Base-by-base conservation (phyloP, 2,329 filamentous ascomycete species). In the Diplocarpon mali region DNA sequence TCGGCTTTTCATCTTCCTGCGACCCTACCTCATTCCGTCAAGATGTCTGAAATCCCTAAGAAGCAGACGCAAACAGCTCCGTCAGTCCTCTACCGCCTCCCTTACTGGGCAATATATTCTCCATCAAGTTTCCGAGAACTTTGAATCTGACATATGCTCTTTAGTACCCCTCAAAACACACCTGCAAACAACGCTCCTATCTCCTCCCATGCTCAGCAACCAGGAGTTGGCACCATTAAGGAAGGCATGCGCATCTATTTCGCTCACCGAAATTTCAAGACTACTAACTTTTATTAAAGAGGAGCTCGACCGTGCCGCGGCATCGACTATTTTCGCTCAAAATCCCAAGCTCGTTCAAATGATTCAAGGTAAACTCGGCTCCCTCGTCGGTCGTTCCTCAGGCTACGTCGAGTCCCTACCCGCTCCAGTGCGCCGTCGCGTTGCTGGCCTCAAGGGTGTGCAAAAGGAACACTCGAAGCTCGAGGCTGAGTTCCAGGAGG, bases 391-490 rank as follows among this genome's bases (percentile, higher is more conserved):
- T 61, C 83, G 85, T 57, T 95, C 93, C 42, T 98, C 92, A 45
- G 92, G 92, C 60, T 98, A 98, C 69, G 87, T 98, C 66, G 92
- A 98, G 75, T 94, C 86, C 17, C 83, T 98, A 14, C 92, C 92
- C 48, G 73, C 80, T 46, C 78, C 83, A 49, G 89, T 98, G 60
- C 88, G 89, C 66, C 86, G 85, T 64, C 89, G 92, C 63, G 90
- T 98, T 54, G 82, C 89, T 51, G 93, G 92, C 57, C 76, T 98
- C 52, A 95, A 96, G 73, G 93, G 90, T 57, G 88, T 98, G 58
- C 92, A 98, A 70, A 95, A 95, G 70, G 89, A 96, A 61, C 92
- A 98, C 71, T 86, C 90, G 50, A 95, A 96, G 72, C 82, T 98
- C 59, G 93, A 98, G 74, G 86, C 88, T 43, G 83, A 95, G 69